Evolutionary conservation across 2,329 filamentous ascomycete genomes (phyloP), one percentile per base, ranked within the genome.

Genomic region (Trichocomaceae sp.): DNA sequence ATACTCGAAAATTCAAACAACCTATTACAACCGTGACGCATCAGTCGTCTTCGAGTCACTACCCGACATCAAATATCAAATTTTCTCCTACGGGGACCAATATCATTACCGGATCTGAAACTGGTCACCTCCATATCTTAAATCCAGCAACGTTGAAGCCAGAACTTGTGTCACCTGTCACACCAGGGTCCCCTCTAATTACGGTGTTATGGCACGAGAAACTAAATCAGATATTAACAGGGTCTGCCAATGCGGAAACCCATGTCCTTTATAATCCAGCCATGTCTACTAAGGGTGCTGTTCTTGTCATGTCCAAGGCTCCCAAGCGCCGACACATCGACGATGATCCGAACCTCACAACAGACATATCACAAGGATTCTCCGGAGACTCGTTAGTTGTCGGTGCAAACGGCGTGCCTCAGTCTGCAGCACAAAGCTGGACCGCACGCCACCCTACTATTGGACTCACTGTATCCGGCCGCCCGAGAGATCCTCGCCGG

Each of bases 301-400:
- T 90, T 54, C 84, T 89, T 57, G 87, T 97, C 61, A 90, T 99
- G 84, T 91, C 87, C 58, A 88, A 90, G 65, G 90, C 90, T 0
- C 91, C 93, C 2, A 97, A 99, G 76, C 91, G 90, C 63, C 86
- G 92, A 1, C 92, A 99, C 68, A 84, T 99, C 57, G 93, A 99
- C 68, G 93, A 99, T 71, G 90, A 97, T 70, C 84, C 90, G 1
- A 84, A 83, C 56, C 79, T 95, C 33, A 96, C 91, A 1, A 95
- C 88, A 69, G 90, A 96, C 66, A 83, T 90, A 63, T 82, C 86
- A 4, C 77, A 86, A 3, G 91, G 90, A 13, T 79, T 97, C 57
- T 90, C 90, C 0, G 89, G 85, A 46, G 92, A 97, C 65, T 82
- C 85, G 8, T 88, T 95, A 58, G 75, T 95, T 53, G 85, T 83